Evolutionary conservation across 257 asterid genomes (phyloP).

Genomic region (Penstemon eatonii): DNA sequence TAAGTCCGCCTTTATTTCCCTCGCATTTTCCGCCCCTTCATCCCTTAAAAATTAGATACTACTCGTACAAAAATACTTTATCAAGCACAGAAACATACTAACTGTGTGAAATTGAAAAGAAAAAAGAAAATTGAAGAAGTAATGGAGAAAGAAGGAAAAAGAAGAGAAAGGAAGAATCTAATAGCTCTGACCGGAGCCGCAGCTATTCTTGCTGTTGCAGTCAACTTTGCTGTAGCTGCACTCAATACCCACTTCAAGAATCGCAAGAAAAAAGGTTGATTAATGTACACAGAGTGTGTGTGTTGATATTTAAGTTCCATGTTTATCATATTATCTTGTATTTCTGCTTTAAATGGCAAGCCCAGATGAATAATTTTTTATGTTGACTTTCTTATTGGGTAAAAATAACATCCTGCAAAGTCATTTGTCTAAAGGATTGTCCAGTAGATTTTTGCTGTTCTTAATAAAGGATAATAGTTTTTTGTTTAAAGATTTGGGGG

Average conservation of each 20-base stretch:
- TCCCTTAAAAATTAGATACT: background rate
- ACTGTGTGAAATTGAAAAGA: background rate
- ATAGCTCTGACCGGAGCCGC: conserved; percentile 89
- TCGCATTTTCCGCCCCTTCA: conserved; percentile 45
- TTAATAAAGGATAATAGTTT: background rate
- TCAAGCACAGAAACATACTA: background rate
- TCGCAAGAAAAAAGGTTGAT: conserved; percentile 64
- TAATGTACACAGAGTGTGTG: background rate
- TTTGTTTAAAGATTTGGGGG: conserved; percentile 11
- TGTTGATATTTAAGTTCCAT: conserved; percentile 3
- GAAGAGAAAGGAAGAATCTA: conserved; percentile 50
- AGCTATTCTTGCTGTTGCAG: conserved; percentile 72
- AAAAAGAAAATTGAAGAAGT: background rate
- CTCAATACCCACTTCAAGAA: conserved; percentile 52
- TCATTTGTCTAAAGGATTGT: background rate
- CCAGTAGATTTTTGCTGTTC: conserved; percentile 12
- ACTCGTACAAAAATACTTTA: background rate
- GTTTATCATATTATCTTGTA: background rate
- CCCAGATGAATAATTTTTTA: conserved; percentile 11
- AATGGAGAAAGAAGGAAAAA: conserved; percentile 43
- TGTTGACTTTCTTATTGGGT: conserved; percentile 14
- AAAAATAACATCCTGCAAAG: conserved; percentile 13
- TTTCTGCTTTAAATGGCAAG: conserved; percentile 12
- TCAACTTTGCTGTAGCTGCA: conserved; percentile 66
- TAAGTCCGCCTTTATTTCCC: conserved; percentile 37